phyloP scores from a whole-genome alignment of 495 filamentous ascomycete species.

The Talaromyces adpressus region DNA sequence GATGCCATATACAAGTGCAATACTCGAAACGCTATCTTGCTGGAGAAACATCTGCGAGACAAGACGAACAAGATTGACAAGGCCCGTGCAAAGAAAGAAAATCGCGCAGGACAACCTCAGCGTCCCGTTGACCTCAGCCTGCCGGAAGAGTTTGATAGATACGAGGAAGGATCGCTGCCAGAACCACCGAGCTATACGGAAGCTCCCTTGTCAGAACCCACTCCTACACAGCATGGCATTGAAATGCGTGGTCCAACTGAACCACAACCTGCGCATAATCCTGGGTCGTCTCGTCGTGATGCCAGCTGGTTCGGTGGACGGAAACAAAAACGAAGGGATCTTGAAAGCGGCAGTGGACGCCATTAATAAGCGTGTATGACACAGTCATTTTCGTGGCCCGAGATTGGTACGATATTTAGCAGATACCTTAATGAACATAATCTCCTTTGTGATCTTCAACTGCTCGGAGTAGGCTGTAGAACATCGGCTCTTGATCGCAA shows the following conservation, averaged over 20 bases:
- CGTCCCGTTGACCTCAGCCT: conserved; percentile 27
- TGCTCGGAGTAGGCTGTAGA: not conserved
- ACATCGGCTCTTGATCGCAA: conserved; percentile 38
- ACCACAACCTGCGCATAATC: conserved; percentile 18
- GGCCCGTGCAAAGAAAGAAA: conserved; percentile 1
- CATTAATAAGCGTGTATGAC: not conserved
- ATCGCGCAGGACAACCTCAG: conserved; percentile 9
- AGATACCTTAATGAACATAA: not conserved
- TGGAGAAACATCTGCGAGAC: conserved; percentile 64
- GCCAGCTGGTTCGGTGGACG: conserved; percentile 30
- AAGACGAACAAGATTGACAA: conserved; percentile 26
- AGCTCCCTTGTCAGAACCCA: conserved; percentile 10
- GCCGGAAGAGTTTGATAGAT: conserved; percentile 35
- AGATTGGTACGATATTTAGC: not conserved
- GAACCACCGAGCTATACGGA: conserved; percentile 24
- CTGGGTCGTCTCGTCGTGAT: conserved; percentile 17
- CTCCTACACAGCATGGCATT: not conserved
- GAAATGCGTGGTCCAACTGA: conserved; percentile 12
- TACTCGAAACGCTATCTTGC: conserved; percentile 65
- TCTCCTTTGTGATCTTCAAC: not conserved
- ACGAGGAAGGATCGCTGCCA: conserved; percentile 20
- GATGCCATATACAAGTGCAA: conserved; percentile 67
- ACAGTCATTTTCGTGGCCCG: not conserved
- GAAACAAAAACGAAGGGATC: conserved; percentile 11
- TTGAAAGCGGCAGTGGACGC: conserved; percentile 3